Evolutionary conservation across 73 alveolate species (phyloP), one percentile per base, ranked within the genome.

Genomic region (Paraurostyla sp.): DNA sequence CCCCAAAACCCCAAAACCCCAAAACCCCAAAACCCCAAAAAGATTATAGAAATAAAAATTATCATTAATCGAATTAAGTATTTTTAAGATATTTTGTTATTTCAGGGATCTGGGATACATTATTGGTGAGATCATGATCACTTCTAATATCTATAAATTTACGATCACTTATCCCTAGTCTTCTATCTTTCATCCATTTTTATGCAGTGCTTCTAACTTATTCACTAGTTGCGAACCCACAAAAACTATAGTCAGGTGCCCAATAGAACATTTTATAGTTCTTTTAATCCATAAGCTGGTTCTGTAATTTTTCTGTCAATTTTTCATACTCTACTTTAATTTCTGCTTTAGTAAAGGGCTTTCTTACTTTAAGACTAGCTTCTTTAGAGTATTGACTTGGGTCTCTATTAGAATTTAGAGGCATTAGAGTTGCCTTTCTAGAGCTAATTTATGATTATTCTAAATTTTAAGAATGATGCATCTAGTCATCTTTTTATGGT

Each of bases 161-260:
- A 18, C 86, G 18, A 23, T 73, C 86, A 43, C 33, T 45, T 30
- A 73, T 25, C 6, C 40, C 38, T 32, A 73, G 40, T 33, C 33
- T 15, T 35, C 46, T 73, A 73, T 73, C 86, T 25, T 73, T 73
- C 71, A 43, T 73, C 86, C 86, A 73, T 73, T 73, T 48, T 23
- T 40, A 22, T 73, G 86, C 86, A 48, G 86, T 73, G 4, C 23
- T 15, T 45, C 40, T 29, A 4, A 73, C 86, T 48, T 73, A 48
- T 23, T 73, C 52, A 18, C 38, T 7, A 45, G 86, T 48, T 4
- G 95, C 95, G 65, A 90, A 90, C 32, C 92, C 95, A 29, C 95
- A 90, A 58, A 82, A 90, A 33, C 95, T 90, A 6, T 59, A 71
- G 51, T 90, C 95, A 0, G 95, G 95, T 40, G 95, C 82, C 95